These are phyloP conservation scores for Anisodus acutangulus DNA, from an alignment of 257 asterid genomes.

Conservation along the genomic window DNA sequence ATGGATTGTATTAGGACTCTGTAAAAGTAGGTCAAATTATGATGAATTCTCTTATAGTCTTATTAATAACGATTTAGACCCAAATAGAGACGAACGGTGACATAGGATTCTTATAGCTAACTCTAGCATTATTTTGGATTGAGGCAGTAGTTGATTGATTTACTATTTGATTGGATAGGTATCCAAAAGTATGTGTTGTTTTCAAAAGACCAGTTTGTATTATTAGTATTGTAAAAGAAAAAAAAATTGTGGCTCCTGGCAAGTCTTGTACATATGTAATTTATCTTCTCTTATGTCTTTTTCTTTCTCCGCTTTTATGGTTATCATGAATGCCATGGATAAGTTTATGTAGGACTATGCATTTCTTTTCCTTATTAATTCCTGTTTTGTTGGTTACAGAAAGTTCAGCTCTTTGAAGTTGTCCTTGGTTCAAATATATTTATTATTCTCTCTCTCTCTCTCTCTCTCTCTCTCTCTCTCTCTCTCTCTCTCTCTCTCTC, in stretches of 20 bases:
- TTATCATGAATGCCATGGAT: background rate
- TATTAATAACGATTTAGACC: constrained; percentile 8
- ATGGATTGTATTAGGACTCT: background rate
- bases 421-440: background rate
- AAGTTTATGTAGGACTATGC: background rate
- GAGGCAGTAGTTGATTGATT: background rate
- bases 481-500: background rate
- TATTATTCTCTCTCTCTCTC: background rate
- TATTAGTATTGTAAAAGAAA: background rate
- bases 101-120: constrained; percentile 4
- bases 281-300: background rate
- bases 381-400: constrained; percentile 22
- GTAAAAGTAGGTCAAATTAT: background rate
- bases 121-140: constrained; percentile 15
- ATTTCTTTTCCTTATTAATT: constrained; percentile 17
- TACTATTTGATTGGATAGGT: background rate
- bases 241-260: background rate
- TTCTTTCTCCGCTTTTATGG: background rate
- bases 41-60: background rate
- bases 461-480: background rate
- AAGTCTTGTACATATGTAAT: background rate
- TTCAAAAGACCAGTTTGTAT: background rate
- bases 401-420: background rate
- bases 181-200: background rate
- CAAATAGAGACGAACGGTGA: background rate